These are phyloP conservation scores for Gaultheria prostrata DNA, from an alignment of 148 eudicot genomes.

Conservation along the genomic window DNA sequence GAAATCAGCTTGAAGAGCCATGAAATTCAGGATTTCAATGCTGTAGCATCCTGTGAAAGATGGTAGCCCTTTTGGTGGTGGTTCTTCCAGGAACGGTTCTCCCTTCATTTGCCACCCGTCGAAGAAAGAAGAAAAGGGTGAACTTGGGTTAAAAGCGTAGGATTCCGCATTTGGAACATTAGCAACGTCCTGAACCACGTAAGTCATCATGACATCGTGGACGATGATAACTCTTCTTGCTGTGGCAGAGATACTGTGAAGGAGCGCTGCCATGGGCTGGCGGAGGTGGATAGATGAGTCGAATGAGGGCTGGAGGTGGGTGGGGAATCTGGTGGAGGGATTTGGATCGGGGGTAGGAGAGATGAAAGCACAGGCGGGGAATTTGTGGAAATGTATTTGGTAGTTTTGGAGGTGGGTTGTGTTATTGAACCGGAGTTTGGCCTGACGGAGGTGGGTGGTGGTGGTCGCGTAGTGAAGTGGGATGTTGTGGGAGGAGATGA, in stretches of 20 bases:
- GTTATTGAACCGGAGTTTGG: conserved; percentile 23
- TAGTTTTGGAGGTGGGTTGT: conserved; percentile 2
- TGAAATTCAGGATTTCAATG: conserved; percentile 12
- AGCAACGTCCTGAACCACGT: conserved; percentile 23
- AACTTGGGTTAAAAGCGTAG: not conserved
- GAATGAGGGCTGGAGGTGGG: conserved; percentile 13
- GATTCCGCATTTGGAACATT: not conserved
- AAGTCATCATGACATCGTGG: conserved; percentile 17
- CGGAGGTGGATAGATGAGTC: conserved; percentile 5
- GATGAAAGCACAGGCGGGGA: conserved; percentile 6
- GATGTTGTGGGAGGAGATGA: conserved; percentile 21
- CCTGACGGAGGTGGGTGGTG: conserved; percentile 33
- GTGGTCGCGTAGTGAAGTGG: conserved; percentile 25
- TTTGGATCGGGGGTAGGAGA: not conserved
- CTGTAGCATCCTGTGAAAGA: conserved; percentile 24
- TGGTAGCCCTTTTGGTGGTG: not conserved
- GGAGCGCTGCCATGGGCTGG: conserved; percentile 3
- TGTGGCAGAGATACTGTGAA: not conserved
- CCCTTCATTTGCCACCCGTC: not conserved
- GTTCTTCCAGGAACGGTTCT: conserved; percentile 18
- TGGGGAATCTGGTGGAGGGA: not conserved
- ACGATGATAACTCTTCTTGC: conserved; percentile 8
- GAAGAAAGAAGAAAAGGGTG: not conserved
- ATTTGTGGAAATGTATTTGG: conserved; percentile 14
- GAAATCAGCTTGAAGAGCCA: conserved; percentile 9